phyloP scores from a whole-genome alignment of 106 monocot genomes.

The Phalaenopsis equestris region DNA sequence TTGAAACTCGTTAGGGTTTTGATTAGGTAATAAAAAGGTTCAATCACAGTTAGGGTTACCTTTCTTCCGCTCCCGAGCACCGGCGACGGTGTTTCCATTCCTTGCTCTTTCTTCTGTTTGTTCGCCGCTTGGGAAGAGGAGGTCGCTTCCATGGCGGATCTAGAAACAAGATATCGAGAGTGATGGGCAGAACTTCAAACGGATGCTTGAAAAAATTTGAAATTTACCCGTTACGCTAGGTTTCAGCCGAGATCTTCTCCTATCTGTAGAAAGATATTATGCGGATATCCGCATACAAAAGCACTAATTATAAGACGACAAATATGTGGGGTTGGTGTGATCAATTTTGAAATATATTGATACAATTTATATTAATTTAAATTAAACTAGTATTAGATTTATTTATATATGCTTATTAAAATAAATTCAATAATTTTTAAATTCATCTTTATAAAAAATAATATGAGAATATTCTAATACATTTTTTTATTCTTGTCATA shows the following conservation, averaged over 20 bases:
- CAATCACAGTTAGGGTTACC: not conserved
- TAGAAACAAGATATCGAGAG: not conserved
- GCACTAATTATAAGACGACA: too few relatives aligned
- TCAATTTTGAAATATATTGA: too few relatives aligned
- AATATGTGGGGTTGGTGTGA: too few relatives aligned
- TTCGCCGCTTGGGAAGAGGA: not conserved
- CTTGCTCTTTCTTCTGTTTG: not conserved
- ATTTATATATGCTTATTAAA: too few relatives aligned
- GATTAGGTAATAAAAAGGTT: not conserved
- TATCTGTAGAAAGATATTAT: not conserved
- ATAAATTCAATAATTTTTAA: too few relatives aligned
- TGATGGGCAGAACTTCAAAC: too few relatives aligned
- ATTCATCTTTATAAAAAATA: too few relatives aligned
- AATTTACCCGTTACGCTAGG: not conserved
- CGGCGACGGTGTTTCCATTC: not conserved
- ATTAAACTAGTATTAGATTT: too few relatives aligned
- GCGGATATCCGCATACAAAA: not conserved
- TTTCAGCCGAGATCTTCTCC: not conserved
- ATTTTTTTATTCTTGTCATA: too few relatives aligned
- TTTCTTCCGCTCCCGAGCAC: not conserved
- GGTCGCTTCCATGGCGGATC: not conserved
- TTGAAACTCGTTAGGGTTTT: not conserved
- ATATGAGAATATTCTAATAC: too few relatives aligned
- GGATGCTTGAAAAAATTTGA: not conserved
- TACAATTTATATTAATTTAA: too few relatives aligned